Percentiles rank a stretch among this genome's conserved stretches.
These are phyloP conservation scores for Ophiostoma sp. DNA, from an alignment of 2,329 filamentous ascomycete genomes.

Conservation along the genomic window DNA sequence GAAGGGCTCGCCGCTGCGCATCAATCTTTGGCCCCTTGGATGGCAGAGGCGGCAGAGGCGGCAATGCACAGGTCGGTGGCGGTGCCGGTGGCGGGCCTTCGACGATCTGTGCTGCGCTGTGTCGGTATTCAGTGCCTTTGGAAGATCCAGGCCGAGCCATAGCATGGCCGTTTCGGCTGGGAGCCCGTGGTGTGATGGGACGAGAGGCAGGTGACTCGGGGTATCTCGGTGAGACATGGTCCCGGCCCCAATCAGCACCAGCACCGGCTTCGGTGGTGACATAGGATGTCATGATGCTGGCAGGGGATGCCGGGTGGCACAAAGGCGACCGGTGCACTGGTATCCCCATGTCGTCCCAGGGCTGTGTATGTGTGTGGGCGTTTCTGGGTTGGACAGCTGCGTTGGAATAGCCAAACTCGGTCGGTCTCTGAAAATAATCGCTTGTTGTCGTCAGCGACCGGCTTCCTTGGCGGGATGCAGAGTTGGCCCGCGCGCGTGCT, in stretches of 20 bases:
- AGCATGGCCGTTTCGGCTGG: neutral
- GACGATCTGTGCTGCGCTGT: constrained; percentile 26
- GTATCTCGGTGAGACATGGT: neutral
- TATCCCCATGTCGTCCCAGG: neutral
- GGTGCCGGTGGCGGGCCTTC: constrained; percentile 50
- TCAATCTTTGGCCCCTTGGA: neutral
- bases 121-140: neutral
- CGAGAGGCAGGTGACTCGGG: neutral
- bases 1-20: neutral
- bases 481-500: neutral
- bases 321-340: neutral
- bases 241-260: neutral
- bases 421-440: neutral
- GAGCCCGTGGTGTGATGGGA: neutral
- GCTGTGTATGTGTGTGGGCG: neutral
- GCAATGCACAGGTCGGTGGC: constrained; percentile 51
- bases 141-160: neutral
- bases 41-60: constrained; percentile 36
- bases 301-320: neutral
- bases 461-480: neutral
- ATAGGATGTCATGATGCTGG: constrained; percentile 24
- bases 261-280: constrained; percentile 48
- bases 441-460: neutral
- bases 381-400: neutral
- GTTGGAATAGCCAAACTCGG: neutral